Base-by-base conservation (phyloP, 441 rosid species). In the Gossypium gossypioides region DNA sequence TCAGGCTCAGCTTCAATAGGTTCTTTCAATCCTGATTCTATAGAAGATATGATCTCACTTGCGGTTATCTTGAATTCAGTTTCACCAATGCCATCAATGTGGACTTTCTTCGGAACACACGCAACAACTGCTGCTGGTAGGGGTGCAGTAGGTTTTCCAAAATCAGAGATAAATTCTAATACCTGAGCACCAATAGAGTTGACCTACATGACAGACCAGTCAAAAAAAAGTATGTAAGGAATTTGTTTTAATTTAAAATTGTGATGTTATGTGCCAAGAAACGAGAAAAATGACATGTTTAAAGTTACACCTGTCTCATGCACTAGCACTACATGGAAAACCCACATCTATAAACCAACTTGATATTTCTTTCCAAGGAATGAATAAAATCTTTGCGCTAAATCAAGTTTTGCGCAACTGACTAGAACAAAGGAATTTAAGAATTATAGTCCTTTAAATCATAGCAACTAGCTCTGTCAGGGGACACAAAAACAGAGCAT, bases 1-100 rank as follows among this genome's bases (percentile, higher is more conserved):
- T 93, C 99, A 70, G 98, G 98, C 82, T 96, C 99, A 76, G 99
- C 90, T 83, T 96, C 96, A 75, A 93, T 91, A 69, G 97, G 93
- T 83, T 91, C 88, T 79, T 79, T 77, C 82, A 91, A 67, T 79
- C 98, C 99, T 44, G 84, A 84, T 84, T 85, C 80, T 74, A 96
- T 80, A 54, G 99, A 93, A 73, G 80, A 90, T 25, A 83, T 74
- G 72, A 93, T 93, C 82, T 91, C 97, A 61, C 75, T 74, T 24
- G 96, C 80, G 21, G 92, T 80, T 79, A 93, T 86, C 84, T 81
- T 86, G 81, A 96, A 91, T 74, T 93, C 98, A 29, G 87, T 84
- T 86, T 96, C 99, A 74, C 95, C 93, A 58, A 82, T 74, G 71
- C 87, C 95, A 74, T 93, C 98, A 72, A 86, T 74, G 68, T 96